phyloP scores from a whole-genome alignment of 768 basidiomycete species.

The Agaricus subrufescens region DNA sequence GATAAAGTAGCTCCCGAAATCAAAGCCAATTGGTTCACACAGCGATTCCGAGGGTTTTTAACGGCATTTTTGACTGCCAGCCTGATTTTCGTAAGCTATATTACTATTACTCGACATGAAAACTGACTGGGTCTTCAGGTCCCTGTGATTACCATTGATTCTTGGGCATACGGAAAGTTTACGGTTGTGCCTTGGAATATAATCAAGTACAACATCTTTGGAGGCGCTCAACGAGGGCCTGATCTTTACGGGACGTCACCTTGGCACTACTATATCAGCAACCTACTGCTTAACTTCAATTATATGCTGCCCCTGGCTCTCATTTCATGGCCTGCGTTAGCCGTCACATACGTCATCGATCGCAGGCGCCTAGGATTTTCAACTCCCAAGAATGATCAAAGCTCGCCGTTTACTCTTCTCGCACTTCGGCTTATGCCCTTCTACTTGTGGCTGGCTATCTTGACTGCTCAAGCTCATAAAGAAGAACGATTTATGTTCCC shows the following conservation, averaged over 20 bases:
- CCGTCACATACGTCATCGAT: constrained; percentile 70
- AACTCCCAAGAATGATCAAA: constrained; percentile 49
- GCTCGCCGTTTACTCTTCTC: constrained; percentile 76
- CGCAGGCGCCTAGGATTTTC: constrained; percentile 64
- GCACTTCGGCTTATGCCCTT: constrained; percentile 78
- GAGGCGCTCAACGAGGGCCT: constrained; percentile 75
- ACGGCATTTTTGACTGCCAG: constrained; percentile 48
- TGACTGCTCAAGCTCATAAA: constrained; percentile 86
- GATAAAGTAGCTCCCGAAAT: constrained; percentile 53
- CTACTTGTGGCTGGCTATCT: constrained; percentile 85
- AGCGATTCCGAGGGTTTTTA: constrained; percentile 56
- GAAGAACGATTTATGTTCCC: constrained; percentile 99
- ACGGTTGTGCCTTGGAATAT: constrained; percentile 91
- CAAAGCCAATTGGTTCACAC: constrained; percentile 49
- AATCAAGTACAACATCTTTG: constrained; percentile 88
- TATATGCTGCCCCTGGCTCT: constrained; percentile 77
- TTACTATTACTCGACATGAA: background rate
- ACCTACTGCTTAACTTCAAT: constrained; percentile 95
- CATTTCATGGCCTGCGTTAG: constrained; percentile 72
- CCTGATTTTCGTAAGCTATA: constrained; percentile 55
- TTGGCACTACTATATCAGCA: constrained; percentile 80
- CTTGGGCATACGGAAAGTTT: constrained; percentile 76
- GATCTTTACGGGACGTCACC: constrained; percentile 91
- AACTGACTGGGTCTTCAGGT: constrained; percentile 42
- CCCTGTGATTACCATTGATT: constrained; percentile 81